Conservation (phyloP, 192 early-diverging fungal genomes). For the Allomyces arbusculus region DNA sequence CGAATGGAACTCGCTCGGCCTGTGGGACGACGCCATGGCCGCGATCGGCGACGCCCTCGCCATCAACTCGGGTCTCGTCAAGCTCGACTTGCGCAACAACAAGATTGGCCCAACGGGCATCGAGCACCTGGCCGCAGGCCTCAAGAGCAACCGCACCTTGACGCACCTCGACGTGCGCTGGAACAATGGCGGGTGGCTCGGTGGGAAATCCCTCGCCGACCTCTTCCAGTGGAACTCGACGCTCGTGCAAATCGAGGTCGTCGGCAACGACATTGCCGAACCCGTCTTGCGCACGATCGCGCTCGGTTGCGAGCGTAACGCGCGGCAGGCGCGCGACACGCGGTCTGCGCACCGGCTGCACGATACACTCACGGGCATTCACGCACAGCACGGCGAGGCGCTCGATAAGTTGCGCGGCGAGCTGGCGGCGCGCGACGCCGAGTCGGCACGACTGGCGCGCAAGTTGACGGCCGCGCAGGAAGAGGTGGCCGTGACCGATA, state of each 20-base stretch:
- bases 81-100: conserved; percentile 36
- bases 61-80: conserved; percentile 22
- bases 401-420: no score
- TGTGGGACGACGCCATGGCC: conserved; percentile 30
- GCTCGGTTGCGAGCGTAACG: not conserved
- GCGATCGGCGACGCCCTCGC: conserved; percentile 28
- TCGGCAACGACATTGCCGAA: conserved; percentile 37
- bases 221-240: conserved; percentile 23
- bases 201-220: conserved; percentile 23
- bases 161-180: conserved; percentile 22
- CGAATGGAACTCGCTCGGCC: conserved; percentile 42
- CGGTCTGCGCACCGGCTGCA: no score
- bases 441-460: no score
- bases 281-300: not conserved
- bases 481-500: no score
- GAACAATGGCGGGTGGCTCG: conserved; percentile 30
- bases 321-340: not conserved
- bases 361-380: no score
- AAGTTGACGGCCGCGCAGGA: no score
- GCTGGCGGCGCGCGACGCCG: no score
- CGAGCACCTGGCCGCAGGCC: conserved; percentile 15
- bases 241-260: conserved; percentile 17
- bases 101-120: conserved; percentile 26
- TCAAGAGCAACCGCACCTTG: conserved; percentile 24
- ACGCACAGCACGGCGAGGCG: no score